Evolutionary conservation across 805 yeast genomes (phyloP).

Genomic region (Soucietia sequanensis): DNA sequence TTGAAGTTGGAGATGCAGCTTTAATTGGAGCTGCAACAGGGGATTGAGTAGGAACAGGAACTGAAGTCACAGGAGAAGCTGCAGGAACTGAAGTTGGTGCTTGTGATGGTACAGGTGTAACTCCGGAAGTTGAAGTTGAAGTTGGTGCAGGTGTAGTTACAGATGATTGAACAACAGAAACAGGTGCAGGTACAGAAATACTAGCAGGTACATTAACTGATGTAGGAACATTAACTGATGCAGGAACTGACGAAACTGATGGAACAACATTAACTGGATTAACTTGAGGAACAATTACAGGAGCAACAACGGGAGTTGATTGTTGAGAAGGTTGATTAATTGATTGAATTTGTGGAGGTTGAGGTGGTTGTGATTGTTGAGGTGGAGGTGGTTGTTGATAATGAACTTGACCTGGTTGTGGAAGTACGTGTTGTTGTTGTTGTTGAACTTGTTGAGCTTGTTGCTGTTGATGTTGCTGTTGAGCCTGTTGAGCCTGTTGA

Average conservation of each 20-base stretch:
- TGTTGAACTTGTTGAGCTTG: constrained; percentile 12
- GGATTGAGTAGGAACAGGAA: constrained; percentile 4
- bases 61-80: constrained; percentile 4
- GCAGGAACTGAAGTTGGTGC: constrained; percentile 1
- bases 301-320: constrained; percentile 6
- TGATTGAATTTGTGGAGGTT: constrained; percentile 4
- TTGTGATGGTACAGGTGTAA: constrained; percentile 4
- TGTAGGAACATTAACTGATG: constrained; percentile 4
- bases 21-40: constrained; percentile 3
- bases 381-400: no score
- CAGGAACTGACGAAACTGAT: constrained; percentile 2
- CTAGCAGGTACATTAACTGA: constrained; percentile 1
- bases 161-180: constrained; percentile 1
- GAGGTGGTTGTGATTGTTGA: constrained; percentile 7
- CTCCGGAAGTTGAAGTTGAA: constrained; percentile 5
- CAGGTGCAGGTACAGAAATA: no score
- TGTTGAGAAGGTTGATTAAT: no score
- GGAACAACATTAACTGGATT: background rate
- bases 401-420: constrained; percentile 7
- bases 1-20: constrained; percentile 4
- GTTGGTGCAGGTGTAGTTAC: constrained; percentile 7
- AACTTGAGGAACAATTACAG: constrained; percentile 3
- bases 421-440: constrained; percentile 9
- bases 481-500: constrained; percentile 7
- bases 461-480: constrained; percentile 5